These are phyloP conservation scores for Neurospora africana DNA, from an alignment of 495 filamentous ascomycete genomes.

Conservation along the genomic window DNA sequence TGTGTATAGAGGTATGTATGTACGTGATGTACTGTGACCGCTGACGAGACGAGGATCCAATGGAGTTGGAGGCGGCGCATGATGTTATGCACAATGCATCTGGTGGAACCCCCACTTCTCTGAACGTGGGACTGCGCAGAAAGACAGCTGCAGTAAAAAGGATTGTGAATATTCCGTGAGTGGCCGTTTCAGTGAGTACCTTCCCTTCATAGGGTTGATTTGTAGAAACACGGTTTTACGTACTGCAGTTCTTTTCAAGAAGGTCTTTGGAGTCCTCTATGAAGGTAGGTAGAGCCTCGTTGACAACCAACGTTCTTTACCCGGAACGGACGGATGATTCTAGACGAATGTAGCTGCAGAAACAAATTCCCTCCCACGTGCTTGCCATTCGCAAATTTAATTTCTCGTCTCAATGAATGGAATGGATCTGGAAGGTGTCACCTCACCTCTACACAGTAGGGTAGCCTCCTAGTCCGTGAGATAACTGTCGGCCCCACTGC, in stretches of 20 bases:
- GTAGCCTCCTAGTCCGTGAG: not conserved
- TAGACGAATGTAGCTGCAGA: not conserved
- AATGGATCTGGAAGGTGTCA: not conserved
- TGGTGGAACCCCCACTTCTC: not conserved
- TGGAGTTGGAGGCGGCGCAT: not conserved
- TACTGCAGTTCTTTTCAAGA: not conserved
- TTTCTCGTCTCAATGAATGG: not conserved
- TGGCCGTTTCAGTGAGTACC: not conserved
- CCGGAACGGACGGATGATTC: not conserved
- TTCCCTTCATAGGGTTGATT: not conserved
- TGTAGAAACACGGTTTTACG: not conserved
- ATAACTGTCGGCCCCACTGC: not conserved
- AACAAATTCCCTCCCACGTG: not conserved
- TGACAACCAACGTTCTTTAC: not conserved
- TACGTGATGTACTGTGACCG: not conserved
- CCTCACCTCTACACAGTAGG: not conserved
- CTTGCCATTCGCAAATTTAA: not conserved
- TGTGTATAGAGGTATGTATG: not conserved
- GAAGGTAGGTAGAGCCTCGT: not conserved
- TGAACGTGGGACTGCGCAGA: not conserved
- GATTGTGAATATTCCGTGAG: not conserved
- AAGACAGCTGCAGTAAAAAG: not conserved
- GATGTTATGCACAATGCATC: not conserved
- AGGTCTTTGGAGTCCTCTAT: not conserved
- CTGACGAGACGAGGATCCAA: not conserved